Evolutionary conservation across 2,329 filamentous ascomycete species (phyloP), one percentile per base, ranked within the genome.

Genomic region (Botrytis galanthina): DNA sequence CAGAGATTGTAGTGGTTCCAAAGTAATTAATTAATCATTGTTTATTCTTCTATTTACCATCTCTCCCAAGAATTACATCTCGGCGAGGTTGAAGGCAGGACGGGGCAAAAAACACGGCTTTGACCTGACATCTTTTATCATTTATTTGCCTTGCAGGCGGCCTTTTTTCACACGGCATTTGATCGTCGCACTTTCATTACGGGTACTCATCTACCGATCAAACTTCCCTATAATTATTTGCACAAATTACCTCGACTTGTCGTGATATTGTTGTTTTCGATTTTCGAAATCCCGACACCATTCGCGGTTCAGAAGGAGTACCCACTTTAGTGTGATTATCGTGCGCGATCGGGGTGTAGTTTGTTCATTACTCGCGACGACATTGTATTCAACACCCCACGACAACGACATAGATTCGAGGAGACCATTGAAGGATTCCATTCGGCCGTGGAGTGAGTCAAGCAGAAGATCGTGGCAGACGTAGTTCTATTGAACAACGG

Each of bases 401-500:
- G 20, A 72, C 74, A 48, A 74, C 51, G 18, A 26, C 51, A 37
- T 22, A 64, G 18, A 63, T 39, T 59, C 59, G 60, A 51, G n/a
- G 48, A 72, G 46, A 71, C 71, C 70, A 76, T 75, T 75, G 74
- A 69, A 57, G 35, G 42, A n/a, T 29, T 46, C 67, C 35, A 66
- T 35, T 37, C 10, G 46, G 48, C 35, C 64, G 42, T 60, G 26
- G 42, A 26, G 59, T 68, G 73, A 60, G 73, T 59, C 68, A 70
- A 72, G 70, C 73, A 70, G 64, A 74, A 77, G 75, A 78, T 73
- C 61, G 75, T 76, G 74, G 76, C 73, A 74, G 70, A 71, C 71
- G 73, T 67, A 69, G 62, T 77, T 78, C 82, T 84, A 82, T 86
- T 85, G 85, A 85, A 81, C 86, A 84, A 85, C 82, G 82, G 80